A percentile compares a stretch with the other conserved stretches of the same genome.
These are phyloP conservation scores for Neurospora sp. DNA, from an alignment of 495 filamentous ascomycete genomes.

Conservation along the genomic window DNA sequence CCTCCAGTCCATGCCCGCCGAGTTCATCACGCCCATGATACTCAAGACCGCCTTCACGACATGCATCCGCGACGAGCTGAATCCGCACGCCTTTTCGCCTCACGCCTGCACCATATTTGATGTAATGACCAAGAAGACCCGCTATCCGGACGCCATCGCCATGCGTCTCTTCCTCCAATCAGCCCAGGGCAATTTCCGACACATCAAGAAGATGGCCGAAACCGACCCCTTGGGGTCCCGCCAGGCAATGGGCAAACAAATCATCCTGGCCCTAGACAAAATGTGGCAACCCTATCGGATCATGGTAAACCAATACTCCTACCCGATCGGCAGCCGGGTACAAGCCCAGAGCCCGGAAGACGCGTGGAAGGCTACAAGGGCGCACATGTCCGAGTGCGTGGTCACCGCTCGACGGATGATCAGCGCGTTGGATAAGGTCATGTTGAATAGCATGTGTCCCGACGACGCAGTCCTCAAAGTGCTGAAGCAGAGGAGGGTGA, in stretches of 20 bases:
- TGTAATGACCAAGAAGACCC: constrained; percentile 38
- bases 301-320: constrained; percentile 15
- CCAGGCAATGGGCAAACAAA: constrained; percentile 21
- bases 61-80: constrained; percentile 62
- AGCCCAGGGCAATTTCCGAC: constrained; percentile 23
- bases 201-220: constrained; percentile 7
- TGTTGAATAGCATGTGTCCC: constrained; percentile 12
- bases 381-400: constrained; percentile 23
- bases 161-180: constrained; percentile 31
- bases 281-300: constrained; percentile 29
- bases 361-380: neutral
- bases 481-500: constrained; percentile 16
- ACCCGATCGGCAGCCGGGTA: constrained; percentile 1
- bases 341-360: constrained; percentile 11
- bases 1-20: constrained; percentile 40
- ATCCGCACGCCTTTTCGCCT: constrained; percentile 43
- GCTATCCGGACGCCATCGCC: constrained; percentile 32
- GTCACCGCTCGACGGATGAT: constrained; percentile 33
- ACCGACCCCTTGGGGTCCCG: constrained; percentile 9
- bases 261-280: constrained; percentile 26
- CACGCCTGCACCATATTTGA: constrained; percentile 48
- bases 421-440: constrained; percentile 26
- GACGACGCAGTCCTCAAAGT: constrained; percentile 4
- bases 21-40: constrained; percentile 35
- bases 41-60: constrained; percentile 62